phyloP scores from a whole-genome alignment of 495 filamentous ascomycete genomes.

The Hypoxylon fuscum region DNA sequence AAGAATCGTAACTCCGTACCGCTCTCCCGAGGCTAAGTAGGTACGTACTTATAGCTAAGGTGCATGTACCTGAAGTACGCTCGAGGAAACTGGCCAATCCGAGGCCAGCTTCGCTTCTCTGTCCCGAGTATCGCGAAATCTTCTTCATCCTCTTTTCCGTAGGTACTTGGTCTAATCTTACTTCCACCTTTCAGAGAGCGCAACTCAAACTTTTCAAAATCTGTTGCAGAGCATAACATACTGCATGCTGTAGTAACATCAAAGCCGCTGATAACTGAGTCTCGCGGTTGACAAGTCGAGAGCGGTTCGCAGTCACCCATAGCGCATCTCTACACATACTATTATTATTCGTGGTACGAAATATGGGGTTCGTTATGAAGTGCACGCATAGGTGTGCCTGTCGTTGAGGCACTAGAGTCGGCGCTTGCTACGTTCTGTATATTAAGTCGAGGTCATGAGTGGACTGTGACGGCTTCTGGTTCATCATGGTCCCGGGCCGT shows the following conservation, averaged over 20 bases:
- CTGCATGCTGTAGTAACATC: conserved; percentile 6
- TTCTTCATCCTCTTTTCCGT: conserved; percentile 32
- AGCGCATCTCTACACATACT: conserved; percentile 22
- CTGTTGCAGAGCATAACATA: conserved; percentile 1
- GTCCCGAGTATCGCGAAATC: conserved; percentile 33
- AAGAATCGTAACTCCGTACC: conserved; percentile 35
- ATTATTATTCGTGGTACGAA: conserved; percentile 36
- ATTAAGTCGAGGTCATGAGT: conserved; percentile 45
- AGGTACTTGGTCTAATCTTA: conserved; percentile 30
- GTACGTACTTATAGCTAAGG: conserved; percentile 6
- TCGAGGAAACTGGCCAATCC: conserved; percentile 27
- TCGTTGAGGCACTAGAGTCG: conserved; percentile 37
- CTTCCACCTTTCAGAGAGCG: not conserved
- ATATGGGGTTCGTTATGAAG: conserved; percentile 35
- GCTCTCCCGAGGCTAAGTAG: conserved; percentile 40
- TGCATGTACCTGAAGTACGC: conserved; percentile 28
- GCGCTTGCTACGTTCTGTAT: conserved; percentile 45
- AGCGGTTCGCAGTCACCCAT: conserved; percentile 19
- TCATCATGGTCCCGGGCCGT: conserved; percentile 37
- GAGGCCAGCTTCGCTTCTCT: conserved; percentile 17
- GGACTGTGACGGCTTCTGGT: conserved; percentile 36
- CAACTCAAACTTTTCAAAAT: conserved; percentile 19
- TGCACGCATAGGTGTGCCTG: conserved; percentile 37
- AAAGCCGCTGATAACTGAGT: conserved; percentile 5
- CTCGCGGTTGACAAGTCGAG: conserved; percentile 20